Evolutionary conservation across 2,329 filamentous ascomycete genomes (phyloP), one percentile per base, ranked within the genome.

Genomic region (Botrytis byssoidea): DNA sequence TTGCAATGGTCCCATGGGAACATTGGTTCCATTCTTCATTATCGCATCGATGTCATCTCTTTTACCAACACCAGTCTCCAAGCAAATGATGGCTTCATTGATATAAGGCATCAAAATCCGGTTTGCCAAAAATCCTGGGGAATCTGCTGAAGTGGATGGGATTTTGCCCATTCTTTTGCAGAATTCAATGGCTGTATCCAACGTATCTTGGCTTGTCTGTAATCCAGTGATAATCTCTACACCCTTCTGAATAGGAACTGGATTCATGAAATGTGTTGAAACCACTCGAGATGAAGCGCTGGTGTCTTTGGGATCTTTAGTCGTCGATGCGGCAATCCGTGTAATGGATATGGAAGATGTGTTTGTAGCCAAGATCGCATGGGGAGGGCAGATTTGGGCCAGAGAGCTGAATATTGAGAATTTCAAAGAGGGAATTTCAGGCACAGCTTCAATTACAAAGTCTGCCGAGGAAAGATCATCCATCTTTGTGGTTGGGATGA

Each of bases 231-330:
- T 98, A 80, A 99, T 98, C 84, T 99, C 96, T 8, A 99, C 96
- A 70, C 96, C 96, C 83, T 97, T 97, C 82, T 98, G 96, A 46
- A 99, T 85, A 3, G 96, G 96, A 0, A 99, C 96, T 0, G 96
- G 96, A 86, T 99, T 99, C 96, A 99, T 99, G 84, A 99, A 99
- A 83, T 99, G 96, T 25, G 96, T 98, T 70, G 93, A 94, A 72
- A 99, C 90, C 16, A 99, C 96, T 66, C 96, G 92, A 9, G 94
- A 95, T 61, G 93, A 92, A 59, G 91, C 92, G 61, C 91, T 91
- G 37, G 93, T 90, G 80, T 97, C 93, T 29, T 85, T 95, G 0
- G 94, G 92, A 81, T 97, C 90, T 73, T 86, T 86, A 40, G 90
- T 92, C 0, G 95, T 95, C 16, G 95, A 90, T 5, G 96, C 95